Conservation (phyloP, 306 rosid species). For the Benincasa hispida region DNA sequence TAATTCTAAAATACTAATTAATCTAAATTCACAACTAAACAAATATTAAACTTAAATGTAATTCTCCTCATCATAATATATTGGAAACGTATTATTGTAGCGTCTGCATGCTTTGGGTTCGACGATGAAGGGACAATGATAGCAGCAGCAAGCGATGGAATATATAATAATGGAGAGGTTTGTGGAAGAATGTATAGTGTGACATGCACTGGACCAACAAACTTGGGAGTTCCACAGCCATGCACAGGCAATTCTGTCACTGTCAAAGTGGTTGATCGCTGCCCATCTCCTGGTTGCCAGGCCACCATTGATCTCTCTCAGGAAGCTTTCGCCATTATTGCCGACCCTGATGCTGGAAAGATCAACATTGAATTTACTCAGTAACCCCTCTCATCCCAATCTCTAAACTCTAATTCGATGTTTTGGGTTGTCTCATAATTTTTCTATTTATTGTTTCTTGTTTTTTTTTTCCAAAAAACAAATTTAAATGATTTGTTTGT, state of each 20-base stretch:
- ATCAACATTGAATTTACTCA: background rate
- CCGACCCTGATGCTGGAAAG: background rate
- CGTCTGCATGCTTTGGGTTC: background rate
- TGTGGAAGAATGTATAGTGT: background rate
- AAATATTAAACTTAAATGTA: no score
- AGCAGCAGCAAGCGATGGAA: background rate
- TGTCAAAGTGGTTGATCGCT: background rate
- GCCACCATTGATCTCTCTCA: slow-evolving; percentile 5
- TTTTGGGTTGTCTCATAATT: no score
- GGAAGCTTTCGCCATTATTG: background rate
- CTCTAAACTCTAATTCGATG: no score
- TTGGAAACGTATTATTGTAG: background rate
- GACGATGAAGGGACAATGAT: background rate
- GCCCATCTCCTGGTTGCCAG: slow-evolving; percentile 4
- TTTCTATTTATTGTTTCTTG: no score
- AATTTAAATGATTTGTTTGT: no score
- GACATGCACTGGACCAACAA: background rate
- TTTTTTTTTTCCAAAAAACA: no score
- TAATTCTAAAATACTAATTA: no score
- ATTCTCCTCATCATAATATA: no score
- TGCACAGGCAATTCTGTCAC: slow-evolving; percentile 3
- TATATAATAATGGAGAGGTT: background rate
- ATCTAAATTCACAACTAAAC: no score
- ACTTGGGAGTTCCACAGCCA: background rate
- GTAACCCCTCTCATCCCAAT: background rate